These are phyloP conservation scores for Colletotrichum graminicola DNA, from an alignment of 2,329 filamentous ascomycete species.

Conservation along the genomic window DNA sequence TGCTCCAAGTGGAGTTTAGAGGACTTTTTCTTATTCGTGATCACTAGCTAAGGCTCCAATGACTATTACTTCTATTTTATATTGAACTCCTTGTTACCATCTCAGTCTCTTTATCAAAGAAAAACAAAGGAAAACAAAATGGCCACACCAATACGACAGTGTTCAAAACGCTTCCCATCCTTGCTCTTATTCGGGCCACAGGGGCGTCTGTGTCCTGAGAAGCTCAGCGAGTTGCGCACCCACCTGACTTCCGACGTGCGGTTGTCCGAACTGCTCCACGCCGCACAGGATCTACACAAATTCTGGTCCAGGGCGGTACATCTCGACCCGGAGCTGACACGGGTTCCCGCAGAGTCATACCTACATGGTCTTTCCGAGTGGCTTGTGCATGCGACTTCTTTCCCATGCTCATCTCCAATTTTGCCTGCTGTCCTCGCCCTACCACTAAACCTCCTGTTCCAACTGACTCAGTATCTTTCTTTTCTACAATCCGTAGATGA, in stretches of 20 bases:
- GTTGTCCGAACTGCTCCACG: neutral
- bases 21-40: neutral
- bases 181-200: conserved; percentile 23
- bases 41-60: neutral
- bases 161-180: neutral
- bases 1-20: rapidly evolving
- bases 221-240: neutral
- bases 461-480: conserved; percentile 11
- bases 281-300: neutral
- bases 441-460: conserved; percentile 17
- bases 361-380: neutral
- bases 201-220: neutral
- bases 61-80: neutral
- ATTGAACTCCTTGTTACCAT: neutral
- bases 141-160: neutral
- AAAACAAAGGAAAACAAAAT: neutral
- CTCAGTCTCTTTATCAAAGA: neutral
- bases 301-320: neutral
- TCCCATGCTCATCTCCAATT: neutral
- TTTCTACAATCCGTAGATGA: neutral
- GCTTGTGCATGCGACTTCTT: neutral
- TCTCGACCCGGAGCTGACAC: neutral
- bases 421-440: conserved; percentile 7
- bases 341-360: neutral
- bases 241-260: neutral